Base-by-base conservation (phyloP, 2,329 filamentous ascomycete genomes). In the Talaromyces sp. region DNA sequence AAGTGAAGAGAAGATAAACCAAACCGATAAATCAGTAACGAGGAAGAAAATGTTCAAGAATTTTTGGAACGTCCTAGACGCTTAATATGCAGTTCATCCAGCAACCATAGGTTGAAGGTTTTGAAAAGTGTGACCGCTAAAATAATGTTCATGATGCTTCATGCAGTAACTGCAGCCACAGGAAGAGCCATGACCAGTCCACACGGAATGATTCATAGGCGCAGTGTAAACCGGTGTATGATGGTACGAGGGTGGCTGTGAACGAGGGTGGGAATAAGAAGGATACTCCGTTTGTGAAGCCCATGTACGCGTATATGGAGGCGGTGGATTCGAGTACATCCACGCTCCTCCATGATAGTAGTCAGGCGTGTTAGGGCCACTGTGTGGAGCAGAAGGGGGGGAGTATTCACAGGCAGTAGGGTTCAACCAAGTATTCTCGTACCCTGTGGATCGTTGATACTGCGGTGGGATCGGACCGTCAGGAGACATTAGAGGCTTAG, bases 391-490 rank as follows among this genome's bases (percentile, higher is more conserved):
- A 63, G 82, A 82, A 59, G 82, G 81, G n/a, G 81, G 75, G 56
- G 81, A 81, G 73, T 84, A 83, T 71, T 84, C 82, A 54, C 79
- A 82, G 57, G 79, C 76, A 66, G 78, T 75, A 52, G 79, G 76
- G 73, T 81, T 76, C 72, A 83, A 78, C 80, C 81, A 82, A 69
- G 84, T 80, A 70, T 78, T 84, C 76, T 84, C 84, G 66, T 76
- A 76, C 57, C 76, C 74, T 35, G 75, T 76, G 70, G 70, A 74
- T 61, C 79, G 77, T 74, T 84, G 83, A 70, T 82, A 80, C 68
- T 84, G 83, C 43, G 77, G 81, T 71, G 77, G 80, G 68, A 83
- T 84, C 14, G 78, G 77, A 47, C 79, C 79, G 70, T 82, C 77
- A 43, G 78, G 80, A 57, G 81, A 82, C 72, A 82, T 76, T 13